phyloP scores from a whole-genome alignment of 345 rosid genomes.

The Salix purpurea region DNA sequence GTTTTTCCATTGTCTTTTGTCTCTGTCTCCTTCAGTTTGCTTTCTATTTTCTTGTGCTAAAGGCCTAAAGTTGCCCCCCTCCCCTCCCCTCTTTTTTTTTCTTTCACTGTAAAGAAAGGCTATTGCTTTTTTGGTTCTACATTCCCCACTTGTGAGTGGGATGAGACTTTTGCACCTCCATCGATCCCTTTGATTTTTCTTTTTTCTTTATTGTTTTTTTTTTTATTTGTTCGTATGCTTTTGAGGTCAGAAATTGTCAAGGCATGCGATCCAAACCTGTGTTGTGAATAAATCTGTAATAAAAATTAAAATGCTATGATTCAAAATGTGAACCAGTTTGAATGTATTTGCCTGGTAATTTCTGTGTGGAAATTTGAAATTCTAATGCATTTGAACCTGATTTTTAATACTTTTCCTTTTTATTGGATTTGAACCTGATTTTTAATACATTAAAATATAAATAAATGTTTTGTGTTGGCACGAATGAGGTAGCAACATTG shows the following conservation, averaged over 20 bases:
- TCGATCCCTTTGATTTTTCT: too few species aligned
- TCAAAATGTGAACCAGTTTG: too few species aligned
- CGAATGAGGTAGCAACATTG: too few species aligned
- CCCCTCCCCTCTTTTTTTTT: neutral
- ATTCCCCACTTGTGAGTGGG: neutral
- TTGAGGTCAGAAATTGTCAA: neutral
- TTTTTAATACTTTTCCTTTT: too few species aligned
- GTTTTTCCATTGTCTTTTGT: neutral
- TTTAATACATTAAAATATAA: too few species aligned
- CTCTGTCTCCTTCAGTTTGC: neutral
- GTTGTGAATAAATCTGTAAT: neutral
- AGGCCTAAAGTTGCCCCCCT: neutral
- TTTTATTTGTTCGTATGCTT: neutral
- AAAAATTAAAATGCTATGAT: too few species aligned
- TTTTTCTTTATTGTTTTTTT: too few species aligned
- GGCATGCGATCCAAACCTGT: neutral
- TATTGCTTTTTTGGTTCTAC: neutral
- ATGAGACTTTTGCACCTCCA: neutral
- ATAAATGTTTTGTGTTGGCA: too few species aligned
- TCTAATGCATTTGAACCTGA: too few species aligned
- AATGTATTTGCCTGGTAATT: too few species aligned
- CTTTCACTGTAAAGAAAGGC: neutral
- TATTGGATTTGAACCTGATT: too few species aligned
- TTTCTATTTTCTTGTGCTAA: neutral
- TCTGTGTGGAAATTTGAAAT: too few species aligned